Conservation (phyloP, 805 yeast species). For the Nakazawaea pomicola region DNA sequence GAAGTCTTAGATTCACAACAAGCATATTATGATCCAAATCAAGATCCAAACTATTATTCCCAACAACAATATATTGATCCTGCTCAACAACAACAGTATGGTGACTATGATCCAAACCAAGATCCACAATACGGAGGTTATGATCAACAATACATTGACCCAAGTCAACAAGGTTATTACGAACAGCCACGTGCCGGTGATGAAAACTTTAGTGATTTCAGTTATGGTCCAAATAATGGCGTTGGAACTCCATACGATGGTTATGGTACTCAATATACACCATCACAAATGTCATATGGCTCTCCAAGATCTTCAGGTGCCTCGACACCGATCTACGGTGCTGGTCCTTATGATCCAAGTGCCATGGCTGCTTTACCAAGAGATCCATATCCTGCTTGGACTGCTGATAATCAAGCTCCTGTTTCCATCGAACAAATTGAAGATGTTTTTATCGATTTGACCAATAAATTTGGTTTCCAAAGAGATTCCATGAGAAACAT, state of each 20-base stretch:
- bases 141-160: conserved; percentile 34
- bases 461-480: conserved; percentile 85
- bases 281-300: conserved; percentile 84
- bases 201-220: conserved; percentile 57
- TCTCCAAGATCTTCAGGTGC: conserved; percentile 88
- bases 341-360: conserved; percentile 33
- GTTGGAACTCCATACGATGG: conserved; percentile 65
- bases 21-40: conserved; percentile 23
- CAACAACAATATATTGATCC: conserved; percentile 14
- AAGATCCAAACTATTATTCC: conserved; percentile 19
- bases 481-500: conserved; percentile 90
- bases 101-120: conserved; percentile 18
- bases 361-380: conserved; percentile 65
- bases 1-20: conserved; percentile 20
- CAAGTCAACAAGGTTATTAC: conserved; percentile 42
- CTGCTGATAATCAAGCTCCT: conserved; percentile 91
- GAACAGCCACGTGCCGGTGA: conserved; percentile 44
- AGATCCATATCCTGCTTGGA: conserved; percentile 99
- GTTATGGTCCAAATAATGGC: conserved; percentile 44
- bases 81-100: conserved; percentile 23
- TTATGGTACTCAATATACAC: conserved; percentile 65
- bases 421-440: conserved; percentile 80
- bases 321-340: conserved; percentile 87
- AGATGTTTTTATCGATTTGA: conserved; percentile 77
- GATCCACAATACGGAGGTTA: conserved; percentile 35